A percentile compares a stretch with the other conserved stretches of the same genome.
These are phyloP conservation scores for Cnidoscolus chayamansa DNA, from an alignment of 441 rosid genomes.

Conservation along the genomic window DNA sequence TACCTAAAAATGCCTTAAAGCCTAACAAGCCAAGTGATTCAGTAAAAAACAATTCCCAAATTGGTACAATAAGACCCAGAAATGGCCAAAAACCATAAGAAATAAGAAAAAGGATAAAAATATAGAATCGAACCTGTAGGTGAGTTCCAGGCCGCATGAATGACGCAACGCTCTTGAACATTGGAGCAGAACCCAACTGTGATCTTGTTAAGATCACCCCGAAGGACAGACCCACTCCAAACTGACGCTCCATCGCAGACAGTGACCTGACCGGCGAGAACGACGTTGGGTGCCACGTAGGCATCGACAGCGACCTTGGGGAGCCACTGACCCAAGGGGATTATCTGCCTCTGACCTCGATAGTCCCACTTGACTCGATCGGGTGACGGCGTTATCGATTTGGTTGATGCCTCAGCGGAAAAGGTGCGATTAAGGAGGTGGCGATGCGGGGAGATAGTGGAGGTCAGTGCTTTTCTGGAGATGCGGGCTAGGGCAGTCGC, in stretches of 20 bases:
- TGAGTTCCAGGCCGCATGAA: conserved; percentile 97
- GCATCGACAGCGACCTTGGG: conserved; percentile 97
- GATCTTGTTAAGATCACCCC: conserved; percentile 95
- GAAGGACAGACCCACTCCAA: conserved; percentile 85
- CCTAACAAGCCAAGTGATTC: neutral
- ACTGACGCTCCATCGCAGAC: conserved; percentile 90
- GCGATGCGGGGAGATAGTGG: conserved; percentile 17
- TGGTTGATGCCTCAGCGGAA: conserved; percentile 43
- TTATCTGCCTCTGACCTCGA: conserved; percentile 91
- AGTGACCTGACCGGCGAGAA: conserved; percentile 88
- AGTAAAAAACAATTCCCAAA: no score
- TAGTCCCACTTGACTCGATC: conserved; percentile 97
- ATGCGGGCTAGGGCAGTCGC: conserved; percentile 59
- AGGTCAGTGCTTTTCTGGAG: conserved; percentile 38
- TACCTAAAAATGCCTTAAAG: neutral
- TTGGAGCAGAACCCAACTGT: conserved; percentile 88
- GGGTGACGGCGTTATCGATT: conserved; percentile 56
- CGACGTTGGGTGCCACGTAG: conserved; percentile 89
- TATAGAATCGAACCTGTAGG: conserved; percentile 65
- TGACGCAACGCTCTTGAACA: conserved; percentile 87
- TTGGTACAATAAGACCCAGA: neutral
- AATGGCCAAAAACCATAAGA: neutral
- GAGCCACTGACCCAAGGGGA: conserved; percentile 94
- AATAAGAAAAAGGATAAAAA: neutral
- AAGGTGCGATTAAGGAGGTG: conserved; percentile 26